phyloP scores from a whole-genome alignment of 2,329 filamentous ascomycete species.

The Botrytis porri region DNA sequence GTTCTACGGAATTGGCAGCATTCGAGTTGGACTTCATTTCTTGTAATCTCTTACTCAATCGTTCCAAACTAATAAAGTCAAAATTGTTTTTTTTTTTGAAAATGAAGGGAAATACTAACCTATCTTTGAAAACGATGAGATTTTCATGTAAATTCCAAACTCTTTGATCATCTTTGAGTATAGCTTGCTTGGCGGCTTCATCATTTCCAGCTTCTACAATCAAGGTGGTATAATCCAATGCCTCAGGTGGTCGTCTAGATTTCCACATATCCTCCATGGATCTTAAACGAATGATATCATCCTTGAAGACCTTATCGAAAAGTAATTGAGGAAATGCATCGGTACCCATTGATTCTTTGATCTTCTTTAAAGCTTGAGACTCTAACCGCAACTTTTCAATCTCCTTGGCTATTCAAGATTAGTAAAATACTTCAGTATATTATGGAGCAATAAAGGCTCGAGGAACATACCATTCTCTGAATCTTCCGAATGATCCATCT shows the following conservation, averaged over 20 bases:
- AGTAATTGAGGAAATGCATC: slow-evolving; percentile 73
- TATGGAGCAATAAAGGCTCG: slow-evolving; percentile 22
- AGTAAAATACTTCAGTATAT: slow-evolving; percentile 12
- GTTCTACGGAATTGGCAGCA: slow-evolving; percentile 48
- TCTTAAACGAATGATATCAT: slow-evolving; percentile 77
- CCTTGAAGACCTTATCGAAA: slow-evolving; percentile 88
- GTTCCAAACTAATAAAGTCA: slow-evolving; percentile 54
- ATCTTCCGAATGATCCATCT: slow-evolving; percentile 77
- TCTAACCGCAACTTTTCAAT: slow-evolving; percentile 86
- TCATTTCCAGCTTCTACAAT: slow-evolving; percentile 52
- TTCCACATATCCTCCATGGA: slow-evolving; percentile 98
- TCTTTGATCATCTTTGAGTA: slow-evolving; percentile 66
- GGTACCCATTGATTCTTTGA: slow-evolving; percentile 77
- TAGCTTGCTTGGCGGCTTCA: slow-evolving; percentile 47
- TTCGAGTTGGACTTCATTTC: slow-evolving; percentile 53
- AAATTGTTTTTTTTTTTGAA: not conserved
- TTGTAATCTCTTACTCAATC: slow-evolving; percentile 71
- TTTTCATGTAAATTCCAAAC: slow-evolving; percentile 83
- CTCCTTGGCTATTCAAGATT: slow-evolving; percentile 57
- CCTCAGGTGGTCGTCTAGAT: slow-evolving; percentile 67
- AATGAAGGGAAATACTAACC: slow-evolving; percentile 38
- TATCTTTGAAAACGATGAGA: slow-evolving; percentile 81
- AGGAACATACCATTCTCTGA: slow-evolving; percentile 65
- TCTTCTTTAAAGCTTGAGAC: slow-evolving; percentile 76
- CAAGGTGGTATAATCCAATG: slow-evolving; percentile 66